These are phyloP conservation scores for Apiotrichum gamsii DNA, from an alignment of 1,284 basidiomycete species.

Conservation along the genomic window DNA sequence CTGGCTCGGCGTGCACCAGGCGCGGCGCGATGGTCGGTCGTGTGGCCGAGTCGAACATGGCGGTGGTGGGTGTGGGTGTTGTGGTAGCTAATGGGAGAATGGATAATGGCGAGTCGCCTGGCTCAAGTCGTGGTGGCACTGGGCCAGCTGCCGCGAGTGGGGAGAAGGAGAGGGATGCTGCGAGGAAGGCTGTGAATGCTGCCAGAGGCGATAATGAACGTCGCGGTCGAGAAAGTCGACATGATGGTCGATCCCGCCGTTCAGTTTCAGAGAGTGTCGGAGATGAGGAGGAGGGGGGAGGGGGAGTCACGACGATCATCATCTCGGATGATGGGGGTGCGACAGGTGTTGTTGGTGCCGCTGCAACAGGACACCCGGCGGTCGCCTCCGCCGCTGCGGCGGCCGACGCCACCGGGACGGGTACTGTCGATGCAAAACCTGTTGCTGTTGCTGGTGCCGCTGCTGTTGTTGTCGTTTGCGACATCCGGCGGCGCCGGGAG, in stretches of 20 bases:
- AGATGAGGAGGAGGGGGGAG: not conserved
- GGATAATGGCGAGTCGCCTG: too few species aligned
- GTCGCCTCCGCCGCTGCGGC: too few species aligned
- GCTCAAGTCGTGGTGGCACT: not conserved
- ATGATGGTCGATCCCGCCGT: too few species aligned
- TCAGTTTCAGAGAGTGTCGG: not conserved
- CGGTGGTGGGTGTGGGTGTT: not conserved
- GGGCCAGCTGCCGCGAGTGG: slow-evolving; percentile 5
- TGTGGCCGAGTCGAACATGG: not conserved
- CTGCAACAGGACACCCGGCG: too few species aligned
- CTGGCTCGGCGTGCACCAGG: not conserved
- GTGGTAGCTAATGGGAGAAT: not conserved
- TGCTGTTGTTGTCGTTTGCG: too few species aligned
- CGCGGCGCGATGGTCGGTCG: not conserved
- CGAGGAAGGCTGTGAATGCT: not conserved
- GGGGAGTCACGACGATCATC: not conserved
- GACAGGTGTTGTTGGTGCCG: not conserved
- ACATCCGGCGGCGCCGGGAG: not conserved
- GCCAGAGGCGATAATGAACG: not conserved
- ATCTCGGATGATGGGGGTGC: not conserved
- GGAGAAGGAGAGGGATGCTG: not conserved
- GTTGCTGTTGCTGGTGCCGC: not conserved
- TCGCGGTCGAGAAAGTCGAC: too few species aligned
- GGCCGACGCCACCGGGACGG: too few species aligned
- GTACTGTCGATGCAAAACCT: not conserved